Percentiles rank a stretch among this genome's conserved stretches.
phyloP scores from a whole-genome alignment of 768 basidiomycete species.

The Lentinula detonsa region DNA sequence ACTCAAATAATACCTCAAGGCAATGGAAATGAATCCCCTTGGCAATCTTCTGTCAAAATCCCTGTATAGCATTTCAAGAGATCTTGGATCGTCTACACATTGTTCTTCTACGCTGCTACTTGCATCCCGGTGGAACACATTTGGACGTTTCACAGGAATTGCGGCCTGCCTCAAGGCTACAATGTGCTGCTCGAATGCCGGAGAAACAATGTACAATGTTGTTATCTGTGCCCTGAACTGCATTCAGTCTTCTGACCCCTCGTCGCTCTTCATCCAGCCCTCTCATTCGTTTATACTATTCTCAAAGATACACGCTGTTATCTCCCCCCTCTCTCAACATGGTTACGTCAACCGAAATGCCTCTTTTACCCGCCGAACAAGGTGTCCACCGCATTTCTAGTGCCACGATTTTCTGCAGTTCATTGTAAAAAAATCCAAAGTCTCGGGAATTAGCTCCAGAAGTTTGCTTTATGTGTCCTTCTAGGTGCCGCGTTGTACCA shows the following conservation, averaged over 20 bases:
- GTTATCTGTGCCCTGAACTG: conserved; percentile 3
- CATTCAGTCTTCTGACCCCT: conserved; percentile 2
- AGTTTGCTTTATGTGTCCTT: background rate
- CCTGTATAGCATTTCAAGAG: background rate
- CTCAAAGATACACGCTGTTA: conserved; percentile 2
- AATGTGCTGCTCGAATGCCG: conserved; percentile 4
- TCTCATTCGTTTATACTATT: background rate
- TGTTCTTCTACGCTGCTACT: background rate
- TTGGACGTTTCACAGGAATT: background rate
- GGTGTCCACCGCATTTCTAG: background rate
- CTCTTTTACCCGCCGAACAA: background rate
- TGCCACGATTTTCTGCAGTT: background rate
- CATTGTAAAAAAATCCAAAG: background rate
- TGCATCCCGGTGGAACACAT: background rate
- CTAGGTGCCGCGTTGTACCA: background rate
- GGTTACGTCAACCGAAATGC: conserved; percentile 5
- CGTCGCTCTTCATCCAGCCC: background rate
- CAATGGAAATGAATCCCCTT: background rate
- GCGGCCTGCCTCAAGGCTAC: conserved; percentile 5
- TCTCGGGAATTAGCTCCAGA: background rate
- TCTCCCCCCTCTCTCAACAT: background rate
- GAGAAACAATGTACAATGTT: background rate
- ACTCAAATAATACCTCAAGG: background rate
- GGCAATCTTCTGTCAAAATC: background rate
- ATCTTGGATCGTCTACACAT: background rate